Evolutionary conservation across 352 stramenopile species (phyloP).

Genomic region (Pythium monospermum): DNA sequence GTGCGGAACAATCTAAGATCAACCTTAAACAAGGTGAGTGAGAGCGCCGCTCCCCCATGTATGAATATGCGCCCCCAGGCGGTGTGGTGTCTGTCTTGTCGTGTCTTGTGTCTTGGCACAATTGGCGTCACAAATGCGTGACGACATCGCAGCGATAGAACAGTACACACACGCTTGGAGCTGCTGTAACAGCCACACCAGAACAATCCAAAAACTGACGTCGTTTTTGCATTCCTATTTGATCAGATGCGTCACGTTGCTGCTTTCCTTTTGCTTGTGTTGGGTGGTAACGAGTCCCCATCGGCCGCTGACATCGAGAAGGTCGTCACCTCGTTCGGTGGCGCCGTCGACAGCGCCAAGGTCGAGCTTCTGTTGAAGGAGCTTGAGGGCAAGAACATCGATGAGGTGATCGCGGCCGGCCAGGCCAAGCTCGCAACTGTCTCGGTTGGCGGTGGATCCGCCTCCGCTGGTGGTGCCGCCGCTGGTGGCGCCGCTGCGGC

Average conservation of each 20-base stretch:
- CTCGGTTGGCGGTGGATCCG: conserved; percentile 55
- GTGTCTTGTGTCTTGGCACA: too few species aligned
- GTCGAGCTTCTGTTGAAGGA: conserved; percentile 82
- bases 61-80: too few species aligned
- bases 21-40: conserved; percentile 88
- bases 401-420: conserved; percentile 80
- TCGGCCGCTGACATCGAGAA: conserved; percentile 78
- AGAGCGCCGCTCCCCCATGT: too few species aligned
- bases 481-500: conserved; percentile 33
- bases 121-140: too few species aligned
- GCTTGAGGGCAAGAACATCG: conserved; percentile 86
- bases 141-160: too few species aligned
- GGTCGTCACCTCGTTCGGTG: conserved; percentile 78
- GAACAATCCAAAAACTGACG: too few species aligned
- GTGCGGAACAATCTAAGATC: conserved; percentile 66
- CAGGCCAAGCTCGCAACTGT: conserved; percentile 83
- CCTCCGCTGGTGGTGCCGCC: conserved; percentile 29
- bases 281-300: conserved; percentile 78
- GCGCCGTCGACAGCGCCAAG: conserved; percentile 74
- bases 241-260: conserved; percentile 89
- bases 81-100: too few species aligned
- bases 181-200: too few species aligned
- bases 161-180: too few species aligned
- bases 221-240: too few species aligned
- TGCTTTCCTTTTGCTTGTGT: conserved; percentile 86